A percentile compares a stretch with the other conserved stretches of the same genome.
phyloP scores from a whole-genome alignment of 805 yeast genomes.

The Candida anglica region DNA sequence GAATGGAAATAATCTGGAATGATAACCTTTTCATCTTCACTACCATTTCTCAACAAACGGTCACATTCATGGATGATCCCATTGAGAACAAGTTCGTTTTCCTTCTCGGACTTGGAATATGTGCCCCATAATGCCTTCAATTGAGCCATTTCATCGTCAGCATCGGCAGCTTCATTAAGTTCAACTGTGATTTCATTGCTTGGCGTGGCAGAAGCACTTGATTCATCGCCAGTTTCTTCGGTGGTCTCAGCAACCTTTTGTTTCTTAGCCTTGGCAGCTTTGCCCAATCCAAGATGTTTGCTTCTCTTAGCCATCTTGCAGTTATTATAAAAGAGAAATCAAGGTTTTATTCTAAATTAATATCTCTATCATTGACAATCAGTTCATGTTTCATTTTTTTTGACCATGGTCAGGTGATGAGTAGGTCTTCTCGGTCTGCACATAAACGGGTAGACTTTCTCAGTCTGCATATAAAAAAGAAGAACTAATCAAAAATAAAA shows the following conservation, averaged over 20 bases:
- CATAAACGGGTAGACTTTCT: too few species aligned
- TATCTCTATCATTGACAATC: too few species aligned
- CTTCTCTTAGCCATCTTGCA: constrained; percentile 13
- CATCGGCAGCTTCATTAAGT: constrained; percentile 63
- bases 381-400: too few species aligned
- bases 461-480: too few species aligned
- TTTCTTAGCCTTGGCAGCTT: constrained; percentile 46
- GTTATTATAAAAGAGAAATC: background rate
- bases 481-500: too few species aligned
- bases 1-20: constrained; percentile 57
- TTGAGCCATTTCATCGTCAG: constrained; percentile 78
- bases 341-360: too few species aligned
- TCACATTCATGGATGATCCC: constrained; percentile 95
- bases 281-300: constrained; percentile 39
- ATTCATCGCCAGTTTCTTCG: constrained; percentile 9
- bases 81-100: constrained; percentile 62
- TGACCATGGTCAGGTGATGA: too few species aligned
- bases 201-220: constrained; percentile 7
- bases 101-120: constrained; percentile 51
- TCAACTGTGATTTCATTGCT: constrained; percentile 48
- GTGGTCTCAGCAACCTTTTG: constrained; percentile 23
- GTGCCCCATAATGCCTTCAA: constrained; percentile 69
- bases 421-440: too few species aligned
- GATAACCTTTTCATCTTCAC: constrained; percentile 8
- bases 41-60: constrained; percentile 53